phyloP scores from a whole-genome alignment of 1,284 basidiomycete genomes.

The Paramarasmius palmivorus region DNA sequence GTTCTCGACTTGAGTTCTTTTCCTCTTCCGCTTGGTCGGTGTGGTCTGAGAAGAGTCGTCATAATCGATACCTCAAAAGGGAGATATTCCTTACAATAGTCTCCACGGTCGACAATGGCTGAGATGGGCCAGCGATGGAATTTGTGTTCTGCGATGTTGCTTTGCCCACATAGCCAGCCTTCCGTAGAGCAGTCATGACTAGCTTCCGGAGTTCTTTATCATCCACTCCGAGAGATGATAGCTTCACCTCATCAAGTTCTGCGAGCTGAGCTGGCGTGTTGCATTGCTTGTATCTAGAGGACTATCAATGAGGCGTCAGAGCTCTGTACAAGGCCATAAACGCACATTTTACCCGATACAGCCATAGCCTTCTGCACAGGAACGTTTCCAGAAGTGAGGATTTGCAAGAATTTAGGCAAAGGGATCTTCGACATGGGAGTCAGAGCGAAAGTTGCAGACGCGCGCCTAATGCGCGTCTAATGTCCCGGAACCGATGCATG shows the following conservation, averaged over 20 bases:
- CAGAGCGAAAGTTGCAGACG: too few relatives aligned
- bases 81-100: constrained; percentile 21
- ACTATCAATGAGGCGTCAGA: constrained; percentile 10
- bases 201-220: constrained; percentile 72
- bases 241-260: constrained; percentile 58
- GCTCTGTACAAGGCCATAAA: constrained; percentile 19
- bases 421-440: constrained; percentile 42
- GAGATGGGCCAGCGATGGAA: background rate
- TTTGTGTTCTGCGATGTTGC: constrained; percentile 15
- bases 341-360: constrained; percentile 77
- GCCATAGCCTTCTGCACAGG: constrained; percentile 76
- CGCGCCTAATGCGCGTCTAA: too few relatives aligned
- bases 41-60: constrained; percentile 32
- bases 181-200: constrained; percentile 63
- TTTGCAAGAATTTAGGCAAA: constrained; percentile 73
- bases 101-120: constrained; percentile 21
- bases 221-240: constrained; percentile 57
- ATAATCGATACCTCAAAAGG: background rate
- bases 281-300: constrained; percentile 69
- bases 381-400: constrained; percentile 64
- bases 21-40: constrained; percentile 55
- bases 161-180: constrained; percentile 52
- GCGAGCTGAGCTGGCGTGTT: constrained; percentile 63
- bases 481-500: too few relatives aligned
- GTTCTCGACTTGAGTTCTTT: constrained; percentile 51